phyloP scores from a whole-genome alignment of 106 monocot species.

The Dioscorea dumetorum region DNA sequence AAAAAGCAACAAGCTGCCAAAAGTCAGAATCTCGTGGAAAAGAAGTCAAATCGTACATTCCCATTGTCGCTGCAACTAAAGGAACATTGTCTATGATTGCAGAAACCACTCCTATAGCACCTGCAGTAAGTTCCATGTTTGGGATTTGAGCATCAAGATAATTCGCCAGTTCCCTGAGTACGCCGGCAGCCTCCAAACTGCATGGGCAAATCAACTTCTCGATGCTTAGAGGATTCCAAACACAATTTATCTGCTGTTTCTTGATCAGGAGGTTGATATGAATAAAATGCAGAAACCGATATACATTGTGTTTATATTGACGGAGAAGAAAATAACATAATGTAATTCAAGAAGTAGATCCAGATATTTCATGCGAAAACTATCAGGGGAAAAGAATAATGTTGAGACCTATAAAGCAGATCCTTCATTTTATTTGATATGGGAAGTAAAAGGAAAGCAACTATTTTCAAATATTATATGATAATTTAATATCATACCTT shows the following conservation, averaged over 20 bases:
- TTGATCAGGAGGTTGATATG: neutral
- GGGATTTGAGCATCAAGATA: slow-evolving; percentile 90
- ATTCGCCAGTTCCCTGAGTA: slow-evolving; percentile 88
- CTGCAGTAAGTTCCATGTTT: slow-evolving; percentile 75
- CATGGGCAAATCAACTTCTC: neutral
- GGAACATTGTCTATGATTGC: slow-evolving; percentile 97
- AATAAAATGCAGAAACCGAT: neutral
- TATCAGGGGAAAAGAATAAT: too few relatives aligned
- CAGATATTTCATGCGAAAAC: too few relatives aligned
- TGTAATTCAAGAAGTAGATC: too few relatives aligned
- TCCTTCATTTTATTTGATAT: too few relatives aligned
- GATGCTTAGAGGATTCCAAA: neutral
- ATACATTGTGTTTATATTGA: neutral
- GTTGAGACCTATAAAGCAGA: too few relatives aligned
- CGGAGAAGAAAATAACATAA: too few relatives aligned
- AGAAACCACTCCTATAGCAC: slow-evolving; percentile 75
- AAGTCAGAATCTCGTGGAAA: slow-evolving; percentile 91
- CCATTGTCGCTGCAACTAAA: slow-evolving; percentile 97
- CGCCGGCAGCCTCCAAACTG: slow-evolving; percentile 95
- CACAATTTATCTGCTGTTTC: neutral
- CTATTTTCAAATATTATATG: too few relatives aligned
- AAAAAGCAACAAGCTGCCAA: slow-evolving; percentile 96
- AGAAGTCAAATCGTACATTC: slow-evolving; percentile 93
- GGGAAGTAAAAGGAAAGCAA: too few relatives aligned
- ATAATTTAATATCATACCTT: too few relatives aligned